Evolutionary conservation across 768 basidiomycete genomes (phyloP).

Genomic region (Tricholoma sp.): DNA sequence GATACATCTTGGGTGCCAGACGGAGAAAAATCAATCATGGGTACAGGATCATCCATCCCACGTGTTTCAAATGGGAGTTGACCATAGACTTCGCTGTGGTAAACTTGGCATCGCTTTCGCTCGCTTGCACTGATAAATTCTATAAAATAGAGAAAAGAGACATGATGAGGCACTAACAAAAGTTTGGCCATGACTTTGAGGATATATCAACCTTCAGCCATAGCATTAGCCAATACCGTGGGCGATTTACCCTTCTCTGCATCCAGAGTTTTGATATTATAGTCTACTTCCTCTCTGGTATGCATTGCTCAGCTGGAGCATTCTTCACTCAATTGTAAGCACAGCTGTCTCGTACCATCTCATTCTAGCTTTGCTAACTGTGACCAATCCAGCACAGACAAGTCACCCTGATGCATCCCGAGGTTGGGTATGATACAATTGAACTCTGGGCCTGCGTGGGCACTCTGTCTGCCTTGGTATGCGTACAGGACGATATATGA

Average conservation of each 20-base stretch:
- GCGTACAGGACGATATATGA: too few relatives aligned
- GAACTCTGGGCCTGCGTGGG: too few relatives aligned
- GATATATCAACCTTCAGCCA: slow-evolving; percentile 66
- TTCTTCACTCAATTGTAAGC: too few relatives aligned
- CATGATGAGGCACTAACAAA: slow-evolving; percentile 48
- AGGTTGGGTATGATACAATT: too few relatives aligned
- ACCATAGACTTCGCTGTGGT: slow-evolving; percentile 77
- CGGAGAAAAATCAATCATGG: slow-evolving; percentile 75
- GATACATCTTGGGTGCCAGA: slow-evolving; percentile 54
- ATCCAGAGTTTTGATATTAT: slow-evolving; percentile 52
- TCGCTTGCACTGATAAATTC: slow-evolving; percentile 55
- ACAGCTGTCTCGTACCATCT: too few relatives aligned
- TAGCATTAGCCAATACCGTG: slow-evolving; percentile 61
- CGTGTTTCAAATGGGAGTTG: slow-evolving; percentile 82
- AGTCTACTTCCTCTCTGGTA: slow-evolving; percentile 62
- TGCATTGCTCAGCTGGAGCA: slow-evolving; percentile 38
- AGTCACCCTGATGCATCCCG: too few relatives aligned
- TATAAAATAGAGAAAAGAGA: slow-evolving; percentile 1
- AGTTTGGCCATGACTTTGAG: slow-evolving; percentile 85
- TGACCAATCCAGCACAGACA: too few relatives aligned
- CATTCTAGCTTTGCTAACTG: too few relatives aligned
- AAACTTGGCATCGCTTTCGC: slow-evolving; percentile 77
- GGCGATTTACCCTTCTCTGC: slow-evolving; percentile 70
- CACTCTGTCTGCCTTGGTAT: too few relatives aligned
- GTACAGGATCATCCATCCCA: slow-evolving; percentile 78